Base-by-base conservation (phyloP, 1,284 basidiomycete species). In the Cryptococcus deneoformans region DNA sequence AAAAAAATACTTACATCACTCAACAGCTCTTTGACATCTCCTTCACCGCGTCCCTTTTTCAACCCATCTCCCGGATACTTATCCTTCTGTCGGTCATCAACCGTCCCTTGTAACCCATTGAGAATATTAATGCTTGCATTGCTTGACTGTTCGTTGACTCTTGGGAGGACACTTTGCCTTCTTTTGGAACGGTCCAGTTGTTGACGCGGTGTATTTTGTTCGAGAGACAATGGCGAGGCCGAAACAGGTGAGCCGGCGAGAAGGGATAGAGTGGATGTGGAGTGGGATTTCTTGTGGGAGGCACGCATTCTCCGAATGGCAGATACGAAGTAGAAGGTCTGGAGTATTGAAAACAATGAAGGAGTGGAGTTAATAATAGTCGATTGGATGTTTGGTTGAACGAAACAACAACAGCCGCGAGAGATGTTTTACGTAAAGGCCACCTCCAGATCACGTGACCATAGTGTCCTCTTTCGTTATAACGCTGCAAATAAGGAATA, bases 261-360 rank as follows among this genome's bases (percentile, higher is more conserved):
- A 14, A 65, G 51, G 12, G 64, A 49, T 3, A 72, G 47, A 0
- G 68, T 69, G 10, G 70, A 72, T 0, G 71, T 70, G 7, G 71
- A 72, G 37, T 69, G 68, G 1, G 69, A 69, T 56, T 75, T 75
- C 35, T 70, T 56, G 54, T 75, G 72, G 12, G 29, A 29, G 29
- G 29, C 3, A 29, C 29, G 29, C 29, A 29, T 29, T 29, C 29
- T 29, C 29, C 29, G 29, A 29, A 29, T 29, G 29, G 5, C 3
- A 4, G 5, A 29, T 29, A 29, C 5, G 29, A 29, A 29, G 29
- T 29, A 29, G 29, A 5, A 29, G 29, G 29, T 29, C 29, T 29
- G 29, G 29, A 29, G 29, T 29, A 3, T 29, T 29, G 29, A 4
- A 29, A 29, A 29, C 29, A 29, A 29, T 5, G 29, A 29, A 29